Base-by-base conservation (phyloP, 2,329 filamentous ascomycete genomes). In the Curvularia eragrostidis region DNA sequence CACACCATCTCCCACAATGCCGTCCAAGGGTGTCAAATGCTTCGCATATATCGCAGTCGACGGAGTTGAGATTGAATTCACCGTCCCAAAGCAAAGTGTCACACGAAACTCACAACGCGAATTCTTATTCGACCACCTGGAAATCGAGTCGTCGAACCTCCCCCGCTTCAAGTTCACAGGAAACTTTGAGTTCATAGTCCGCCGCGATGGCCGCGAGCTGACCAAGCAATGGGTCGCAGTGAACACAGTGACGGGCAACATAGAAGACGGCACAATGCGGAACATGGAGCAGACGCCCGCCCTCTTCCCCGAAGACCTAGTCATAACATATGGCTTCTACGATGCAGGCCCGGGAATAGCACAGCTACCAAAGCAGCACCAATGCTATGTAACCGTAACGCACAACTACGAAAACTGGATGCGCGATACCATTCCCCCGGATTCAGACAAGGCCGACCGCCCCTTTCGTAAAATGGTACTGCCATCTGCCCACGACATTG, bases 321-420 rank as follows among this genome's bases (percentile, higher is more conserved):
- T 81, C 4, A 72, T 83, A 18, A 69, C 70, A 0, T 84, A 81
- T 58, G 81, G 81, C 9, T 80, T 83, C 57, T 84, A 84, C 63
- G 80, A 82, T 52, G 78, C 81, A 4, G 82, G 81, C 7, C 69
- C 74, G 1, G 81, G 81, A 1, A 67, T 75, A 3, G 77, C 75
- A 2, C 76, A 78, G 2, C 73, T 84, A 24, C 72, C 53, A 67
- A 82, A 53, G 73, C 77, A 62, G 75, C 82, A 74, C 77, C 82
- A 56, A 62, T 79, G 63, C 59, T 76, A 72, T 63, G 76, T 83
- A 3, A 80, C 80, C 2, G 78, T 83, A 2, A 77, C 78, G 3
- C 73, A 70, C 19, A 80, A 81, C 67, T 75, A 78, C 46, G 72
- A 73, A 41, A 64, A 72, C 54, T 84, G 81, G 82, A 81, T 82